Percentiles rank a stretch among this genome's conserved stretches.
Evolutionary conservation across 306 rosid species (phyloP).

Genomic region (Phaseolus lunatus): DNA sequence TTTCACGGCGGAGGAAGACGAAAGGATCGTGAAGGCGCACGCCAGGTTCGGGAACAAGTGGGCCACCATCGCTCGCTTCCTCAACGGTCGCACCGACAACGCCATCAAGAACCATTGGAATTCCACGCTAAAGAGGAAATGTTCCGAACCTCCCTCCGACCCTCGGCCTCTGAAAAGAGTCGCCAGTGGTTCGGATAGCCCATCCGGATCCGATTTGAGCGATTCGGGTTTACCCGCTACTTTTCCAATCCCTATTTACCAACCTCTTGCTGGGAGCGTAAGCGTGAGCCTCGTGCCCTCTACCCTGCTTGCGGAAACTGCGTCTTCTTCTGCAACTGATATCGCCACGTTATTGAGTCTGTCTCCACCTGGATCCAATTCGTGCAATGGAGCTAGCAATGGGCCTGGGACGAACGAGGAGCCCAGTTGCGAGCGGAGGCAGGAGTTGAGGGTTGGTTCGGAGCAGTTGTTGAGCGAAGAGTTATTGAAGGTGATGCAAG

Average conservation of each 20-base stretch:
- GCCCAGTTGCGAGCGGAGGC: slow-evolving; percentile 23
- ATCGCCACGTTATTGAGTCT: slow-evolving; percentile 73
- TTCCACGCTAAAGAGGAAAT: slow-evolving; percentile 84
- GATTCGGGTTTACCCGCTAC: slow-evolving; percentile 59
- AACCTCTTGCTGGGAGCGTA: slow-evolving; percentile 27
- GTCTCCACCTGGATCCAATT: slow-evolving; percentile 71
- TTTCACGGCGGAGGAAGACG: slow-evolving; percentile 74
- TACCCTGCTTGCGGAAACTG: slow-evolving; percentile 24
- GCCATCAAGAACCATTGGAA: slow-evolving; percentile 93
- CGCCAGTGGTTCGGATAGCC: slow-evolving; percentile 55
- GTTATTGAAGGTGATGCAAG: slow-evolving; percentile 75
- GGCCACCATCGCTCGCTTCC: slow-evolving; percentile 84
- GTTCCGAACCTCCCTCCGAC: slow-evolving; percentile 51
- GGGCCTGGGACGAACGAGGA: background rate
- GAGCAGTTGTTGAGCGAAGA: slow-evolving; percentile 68
- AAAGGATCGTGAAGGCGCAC: slow-evolving; percentile 64
- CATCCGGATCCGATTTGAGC: slow-evolving; percentile 80
- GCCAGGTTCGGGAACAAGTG: slow-evolving; percentile 78
- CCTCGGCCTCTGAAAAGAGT: slow-evolving; percentile 71
- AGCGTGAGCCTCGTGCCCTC: slow-evolving; percentile 23
- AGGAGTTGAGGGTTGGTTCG: slow-evolving; percentile 21
- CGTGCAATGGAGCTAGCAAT: slow-evolving; percentile 9
- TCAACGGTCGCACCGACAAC: slow-evolving; percentile 91
- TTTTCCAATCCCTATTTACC: background rate
- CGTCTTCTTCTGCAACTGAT: slow-evolving; percentile 50